Evolutionary conservation across 2,329 filamentous ascomycete species (phyloP), one percentile per base, ranked within the genome.

Genomic region (Hypoxylon sp.): DNA sequence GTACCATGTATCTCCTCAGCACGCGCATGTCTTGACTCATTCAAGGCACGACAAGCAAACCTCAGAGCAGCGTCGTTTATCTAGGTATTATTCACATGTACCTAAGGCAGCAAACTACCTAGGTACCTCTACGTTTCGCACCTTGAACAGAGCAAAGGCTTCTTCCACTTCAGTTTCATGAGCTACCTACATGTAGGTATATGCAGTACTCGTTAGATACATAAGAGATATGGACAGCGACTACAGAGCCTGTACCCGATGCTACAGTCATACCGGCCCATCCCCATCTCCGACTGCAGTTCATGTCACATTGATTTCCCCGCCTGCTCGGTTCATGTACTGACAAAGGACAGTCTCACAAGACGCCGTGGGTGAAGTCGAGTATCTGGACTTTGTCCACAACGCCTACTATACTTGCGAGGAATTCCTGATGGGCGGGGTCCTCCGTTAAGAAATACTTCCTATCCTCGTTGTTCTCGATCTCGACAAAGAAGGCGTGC

Each of bases 401-500:
- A 13, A 84, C 64, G 5, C 73, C 74, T 7, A 75, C 73, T 26
- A 83, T 69, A 60, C 74, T 80, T 58, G 78, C 75, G 8, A 83
- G 75, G 67, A 90, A 90, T 0, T 73, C 81, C 48, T 78, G 72
- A 72, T 91, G 88, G 24, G 75, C 80, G 0, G 86, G 87, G 63
- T 91, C 88, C 20, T 82, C 76, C 42, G 81, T 70, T 2, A 88
- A 70, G 67, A 91, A 91, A 67, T 90, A 91, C 60, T 86, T 81
- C 50, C 88, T 77, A 66, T 91, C 88, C 60, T 84, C 81, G 24
- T 79, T 77, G 41, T 72, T 87, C 3, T 81, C 79, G 57, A 91
- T 91, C 65, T 88, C 81, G 21, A 83, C 79, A 1, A 91, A 80
- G 64, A 90, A 90, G 0, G 79, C 85, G 67, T 91, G 88, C 1